These are phyloP conservation scores for Scleromitrula shiraiana DNA, from an alignment of 2,329 filamentous ascomycete genomes.

Conservation along the genomic window DNA sequence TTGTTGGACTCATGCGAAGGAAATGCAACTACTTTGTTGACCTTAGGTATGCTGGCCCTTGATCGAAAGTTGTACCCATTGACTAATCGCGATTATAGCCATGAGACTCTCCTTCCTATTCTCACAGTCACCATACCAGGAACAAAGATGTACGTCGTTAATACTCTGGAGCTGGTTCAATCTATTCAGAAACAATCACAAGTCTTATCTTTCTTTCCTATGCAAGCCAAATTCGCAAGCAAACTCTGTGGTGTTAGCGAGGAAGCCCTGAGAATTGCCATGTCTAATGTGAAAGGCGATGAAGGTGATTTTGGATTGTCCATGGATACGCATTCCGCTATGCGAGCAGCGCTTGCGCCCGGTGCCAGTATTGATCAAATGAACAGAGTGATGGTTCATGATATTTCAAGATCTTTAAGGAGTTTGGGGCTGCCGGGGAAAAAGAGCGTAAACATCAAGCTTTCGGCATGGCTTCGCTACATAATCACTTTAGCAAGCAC, in stretches of 20 bases:
- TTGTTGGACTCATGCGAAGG: too few species aligned
- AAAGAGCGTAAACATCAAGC: constrained; percentile 27
- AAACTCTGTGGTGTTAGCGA: constrained; percentile 16
- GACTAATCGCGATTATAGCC: too few species aligned
- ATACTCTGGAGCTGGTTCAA: constrained; percentile 31
- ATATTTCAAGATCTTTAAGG: constrained; percentile 22
- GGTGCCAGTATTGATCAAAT: constrained; percentile 30
- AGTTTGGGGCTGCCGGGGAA: constrained; percentile 10
- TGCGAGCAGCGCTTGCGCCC: constrained; percentile 29
- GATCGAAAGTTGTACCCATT: too few species aligned
- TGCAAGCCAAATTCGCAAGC: constrained; percentile 22
- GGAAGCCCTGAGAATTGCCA: constrained; percentile 27
- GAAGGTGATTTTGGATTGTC: constrained; percentile 26
- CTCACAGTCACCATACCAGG: constrained; percentile 36
- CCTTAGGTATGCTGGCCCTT: too few species aligned
- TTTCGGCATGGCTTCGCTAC: background rate
- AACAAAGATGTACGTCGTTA: constrained; percentile 35
- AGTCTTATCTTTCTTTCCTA: constrained; percentile 32
- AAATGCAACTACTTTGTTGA: too few species aligned
- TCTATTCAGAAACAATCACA: constrained; percentile 33
- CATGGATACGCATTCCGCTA: constrained; percentile 30
- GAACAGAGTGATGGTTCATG: constrained; percentile 30
- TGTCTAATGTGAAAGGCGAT: constrained; percentile 30
- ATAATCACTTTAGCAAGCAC: background rate
- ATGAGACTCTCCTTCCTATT: too few species aligned